A percentile compares a stretch with the other conserved stretches of the same genome.
phyloP scores from a whole-genome alignment of 345 rosid species.

The Theobroma cacao region DNA sequence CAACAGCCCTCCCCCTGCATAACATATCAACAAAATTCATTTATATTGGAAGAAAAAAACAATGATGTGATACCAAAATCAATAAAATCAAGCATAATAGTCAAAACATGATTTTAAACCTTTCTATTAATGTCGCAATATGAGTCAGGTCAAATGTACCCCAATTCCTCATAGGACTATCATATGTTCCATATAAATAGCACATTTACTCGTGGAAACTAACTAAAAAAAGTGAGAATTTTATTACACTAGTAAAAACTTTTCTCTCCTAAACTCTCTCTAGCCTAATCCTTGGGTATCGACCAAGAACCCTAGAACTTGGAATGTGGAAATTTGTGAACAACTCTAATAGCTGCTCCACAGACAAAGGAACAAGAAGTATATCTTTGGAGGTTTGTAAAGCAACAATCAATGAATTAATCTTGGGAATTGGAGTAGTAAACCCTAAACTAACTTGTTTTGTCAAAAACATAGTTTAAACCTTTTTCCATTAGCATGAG shows the following conservation, averaged over 20 bases:
- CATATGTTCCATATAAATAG: not conserved
- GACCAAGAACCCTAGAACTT: not conserved
- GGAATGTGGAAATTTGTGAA: not conserved
- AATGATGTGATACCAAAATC: not conserved
- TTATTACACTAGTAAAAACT: not conserved
- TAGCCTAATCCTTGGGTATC: not conserved
- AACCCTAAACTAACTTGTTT: not conserved
- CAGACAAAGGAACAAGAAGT: not conserved
- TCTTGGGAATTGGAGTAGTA: not conserved
- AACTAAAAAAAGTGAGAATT: not conserved
- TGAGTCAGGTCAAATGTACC: not conserved
- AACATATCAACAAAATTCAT: constrained; percentile 1
- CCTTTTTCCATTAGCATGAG: not conserved
- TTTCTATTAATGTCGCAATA: not conserved
- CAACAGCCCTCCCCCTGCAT: constrained; percentile 67
- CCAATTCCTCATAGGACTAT: not conserved
- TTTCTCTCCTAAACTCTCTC: constrained; percentile 3
- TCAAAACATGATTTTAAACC: not conserved
- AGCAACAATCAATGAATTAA: not conserved
- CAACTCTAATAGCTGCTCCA: not conserved
- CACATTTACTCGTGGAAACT: not conserved
- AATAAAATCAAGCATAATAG: not conserved
- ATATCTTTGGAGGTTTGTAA: not conserved
- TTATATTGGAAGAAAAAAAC: not conserved
- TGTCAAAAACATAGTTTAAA: not conserved